These are phyloP conservation scores for Anthoceros angustus DNA, from an alignment of 225 moss, liverwort and hornwort species.

Conservation along the genomic window DNA sequence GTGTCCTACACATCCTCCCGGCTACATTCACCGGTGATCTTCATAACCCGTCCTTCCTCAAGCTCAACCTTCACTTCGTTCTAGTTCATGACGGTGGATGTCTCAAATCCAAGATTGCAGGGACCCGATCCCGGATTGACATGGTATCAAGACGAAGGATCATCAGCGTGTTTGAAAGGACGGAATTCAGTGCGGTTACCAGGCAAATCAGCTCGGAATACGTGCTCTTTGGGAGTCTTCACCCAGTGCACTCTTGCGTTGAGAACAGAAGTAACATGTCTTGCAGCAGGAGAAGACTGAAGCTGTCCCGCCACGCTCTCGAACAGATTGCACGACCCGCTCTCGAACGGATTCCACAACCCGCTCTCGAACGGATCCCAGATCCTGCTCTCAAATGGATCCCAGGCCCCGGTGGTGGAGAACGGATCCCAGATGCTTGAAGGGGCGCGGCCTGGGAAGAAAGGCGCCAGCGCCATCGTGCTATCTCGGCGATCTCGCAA, in stretches of 20 bases:
- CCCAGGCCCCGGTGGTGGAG: too few relatives aligned
- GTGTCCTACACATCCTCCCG: constrained; percentile 11
- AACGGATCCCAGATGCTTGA: too few relatives aligned
- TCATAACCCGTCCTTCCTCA: constrained; percentile 7
- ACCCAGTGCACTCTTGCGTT: too few relatives aligned
- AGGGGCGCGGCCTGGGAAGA: too few relatives aligned
- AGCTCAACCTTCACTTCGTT: constrained; percentile 12
- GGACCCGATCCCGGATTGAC: background rate
- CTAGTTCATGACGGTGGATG: constrained; percentile 3
- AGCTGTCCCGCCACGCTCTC: background rate
- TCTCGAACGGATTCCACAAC: too few relatives aligned
- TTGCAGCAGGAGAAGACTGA: background rate
- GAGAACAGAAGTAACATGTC: constrained; percentile 10
- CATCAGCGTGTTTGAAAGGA: background rate
- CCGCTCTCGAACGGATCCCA: too few relatives aligned
- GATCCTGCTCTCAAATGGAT: background rate
- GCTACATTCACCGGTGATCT: constrained; percentile 9
- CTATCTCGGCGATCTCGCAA: too few relatives aligned
- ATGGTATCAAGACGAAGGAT: background rate
- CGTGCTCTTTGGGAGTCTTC: constrained; percentile 16
- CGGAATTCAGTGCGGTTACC: background rate
- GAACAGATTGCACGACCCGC: too few relatives aligned
- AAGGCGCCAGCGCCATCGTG: too few relatives aligned
- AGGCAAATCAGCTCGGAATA: constrained; percentile 18
- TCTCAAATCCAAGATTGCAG: background rate